Evolutionary conservation across 2,329 filamentous ascomycete genomes (phyloP), one percentile per base, ranked within the genome.

Genomic region (Botrytis cinerea): DNA sequence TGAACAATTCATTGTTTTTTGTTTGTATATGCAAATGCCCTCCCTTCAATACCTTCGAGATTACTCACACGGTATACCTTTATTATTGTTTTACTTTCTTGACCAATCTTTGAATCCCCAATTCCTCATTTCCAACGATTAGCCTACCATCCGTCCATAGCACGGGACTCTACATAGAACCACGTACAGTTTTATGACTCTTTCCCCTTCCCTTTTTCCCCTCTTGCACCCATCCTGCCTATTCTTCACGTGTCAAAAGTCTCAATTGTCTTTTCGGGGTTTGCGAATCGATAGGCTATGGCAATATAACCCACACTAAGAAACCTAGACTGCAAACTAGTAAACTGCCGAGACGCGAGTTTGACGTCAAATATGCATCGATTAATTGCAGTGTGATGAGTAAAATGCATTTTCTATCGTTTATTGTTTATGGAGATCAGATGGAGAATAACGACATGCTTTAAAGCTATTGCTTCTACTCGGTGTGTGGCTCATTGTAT

Each of bases 1-100:
- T 60, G 38, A 40, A 45, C 67, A 70, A 60, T 70, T 20, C 35
- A 51, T 54, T 69, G 14, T 40, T 59, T 69, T 69, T 40, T 28
- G 8, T 51, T 57, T 40, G 32, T 54, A 38, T 14, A 61, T n/a
- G 48, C 46, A 40, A 68, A 62, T 16, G 25, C 38, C 38, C 7
- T 43, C 7, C 48, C 48, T n/a, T n/a, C 14, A 20, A 62, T 16
- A 16, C 32, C 25, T 28, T n/a, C 35, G 28, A 59, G 18, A 25
- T 43, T 62, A 40, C 25, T 62, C n/a, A 46, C 48, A 54, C 48
- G 25, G 48, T 54, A 54, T 16, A 16, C 5, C 2, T 54, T 54
- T 7, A 16, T 38, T 8, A 54, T 54, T 16, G 5, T 54, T 54
- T 8, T 18, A 18, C 32, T 35, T 38, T 35, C 12, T 54, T 12